phyloP scores from a whole-genome alignment of 208 protist genomes.

The Trypanosoma rangeli region DNA sequence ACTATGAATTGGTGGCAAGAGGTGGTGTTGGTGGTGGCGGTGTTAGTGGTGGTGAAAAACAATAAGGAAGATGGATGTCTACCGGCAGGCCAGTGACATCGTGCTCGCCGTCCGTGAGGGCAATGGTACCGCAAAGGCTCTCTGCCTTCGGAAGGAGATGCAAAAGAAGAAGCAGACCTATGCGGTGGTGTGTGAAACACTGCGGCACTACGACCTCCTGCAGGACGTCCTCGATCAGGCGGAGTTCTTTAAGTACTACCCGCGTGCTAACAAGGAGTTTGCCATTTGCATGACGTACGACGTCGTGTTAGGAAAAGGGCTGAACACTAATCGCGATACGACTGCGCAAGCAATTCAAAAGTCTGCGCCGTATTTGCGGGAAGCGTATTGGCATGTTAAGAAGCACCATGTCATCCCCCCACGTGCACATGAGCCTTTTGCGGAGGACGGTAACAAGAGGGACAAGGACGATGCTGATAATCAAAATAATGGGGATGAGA shows the following conservation, averaged over 20 bases:
- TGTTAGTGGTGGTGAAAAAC: background rate
- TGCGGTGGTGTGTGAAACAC: slow-evolving; percentile 90
- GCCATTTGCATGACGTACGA: slow-evolving; percentile 90
- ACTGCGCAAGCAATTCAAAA: slow-evolving; percentile 75
- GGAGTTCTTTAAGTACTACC: slow-evolving; percentile 88
- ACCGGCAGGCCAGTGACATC: slow-evolving; percentile 83
- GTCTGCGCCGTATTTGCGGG: slow-evolving; percentile 69
- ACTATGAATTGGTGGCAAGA: background rate
- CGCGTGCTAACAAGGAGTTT: slow-evolving; percentile 60
- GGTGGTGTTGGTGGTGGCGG: too few relatives aligned
- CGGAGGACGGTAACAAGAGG: slow-evolving; percentile 4
- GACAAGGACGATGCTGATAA: background rate
- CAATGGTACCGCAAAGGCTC: slow-evolving; percentile 82
- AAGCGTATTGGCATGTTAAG: slow-evolving; percentile 75
- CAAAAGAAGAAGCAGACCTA: slow-evolving; percentile 94
- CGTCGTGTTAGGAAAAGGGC: slow-evolving; percentile 80
- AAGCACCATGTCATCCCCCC: slow-evolving; percentile 82
- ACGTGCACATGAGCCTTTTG: slow-evolving; percentile 38
- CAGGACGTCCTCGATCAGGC: slow-evolving; percentile 78
- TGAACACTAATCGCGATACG: slow-evolving; percentile 82
- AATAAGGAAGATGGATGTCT: slow-evolving; percentile 77
- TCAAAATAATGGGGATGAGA: background rate
- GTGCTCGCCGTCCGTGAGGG: slow-evolving; percentile 67
- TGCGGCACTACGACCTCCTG: slow-evolving; percentile 86
- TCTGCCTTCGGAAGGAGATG: slow-evolving; percentile 92